Evolutionary conservation across 169 alveolate species (phyloP), one percentile per base, ranked within the genome.

Genomic region (Eimeria sp.): DNA sequence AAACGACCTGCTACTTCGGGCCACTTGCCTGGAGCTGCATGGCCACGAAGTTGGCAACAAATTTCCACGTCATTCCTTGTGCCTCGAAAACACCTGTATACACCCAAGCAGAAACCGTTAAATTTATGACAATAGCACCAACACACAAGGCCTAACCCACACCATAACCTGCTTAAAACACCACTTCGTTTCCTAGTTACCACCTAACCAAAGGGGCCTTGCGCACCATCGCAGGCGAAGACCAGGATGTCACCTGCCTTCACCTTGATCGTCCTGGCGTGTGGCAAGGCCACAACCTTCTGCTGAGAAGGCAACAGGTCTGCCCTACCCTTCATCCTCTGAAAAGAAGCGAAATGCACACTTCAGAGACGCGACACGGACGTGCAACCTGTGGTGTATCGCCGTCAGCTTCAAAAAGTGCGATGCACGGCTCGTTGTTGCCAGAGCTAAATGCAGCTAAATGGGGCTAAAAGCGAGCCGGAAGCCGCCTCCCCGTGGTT

Each of bases 241-340:
- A 76, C 87, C 34, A 76, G 43, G 78, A 67, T 47, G 83, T 91
- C 95, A 30, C 95, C 95, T 34, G 95, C 90, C 57, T 54, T 54
- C 70, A 75, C 95, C 20, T 57, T 51, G 72, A 61, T 22, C 6
- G 61, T 61, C 70, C 34, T 34, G 30, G 67, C 49, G 65, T 91
- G 83, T 43, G 95, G 95, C 89, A 91, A 27, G 13, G 95, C 95
- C 78, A 73, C 90, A 49, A 91, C 70, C 57, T 57, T 73, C 82
- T 91, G 95, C 67, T 91, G 70, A 10, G 63, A n/a, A 34, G 95
- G 83, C 27, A 18, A n/a, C 82, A 91, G 7, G 54, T 91, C 90
- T 10, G 27, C 0, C 47, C 82, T 58, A 61, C 65, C 70, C 82
- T 91, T 91, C 58, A 91, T 43, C 7, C 57, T 25, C 89, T 78